These are phyloP conservation scores for Aspergillus tamarii DNA, from an alignment of 2,329 filamentous ascomycete species.

Conservation along the genomic window DNA sequence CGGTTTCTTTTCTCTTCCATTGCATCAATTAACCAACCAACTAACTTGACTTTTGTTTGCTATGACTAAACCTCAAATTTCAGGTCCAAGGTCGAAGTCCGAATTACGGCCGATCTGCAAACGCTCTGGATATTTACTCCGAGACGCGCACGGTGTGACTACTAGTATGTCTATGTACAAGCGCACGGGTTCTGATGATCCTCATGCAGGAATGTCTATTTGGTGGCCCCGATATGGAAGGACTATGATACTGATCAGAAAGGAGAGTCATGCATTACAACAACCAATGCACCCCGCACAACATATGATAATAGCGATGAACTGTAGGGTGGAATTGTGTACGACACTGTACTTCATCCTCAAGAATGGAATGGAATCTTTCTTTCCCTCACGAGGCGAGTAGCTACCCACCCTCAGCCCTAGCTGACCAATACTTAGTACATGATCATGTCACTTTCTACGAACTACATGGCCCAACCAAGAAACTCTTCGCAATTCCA, in stretches of 20 bases:
- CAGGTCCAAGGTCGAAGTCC: not conserved
- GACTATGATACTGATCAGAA: not conserved
- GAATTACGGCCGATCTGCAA: not conserved
- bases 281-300: not conserved
- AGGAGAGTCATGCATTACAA: not conserved
- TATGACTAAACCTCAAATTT: not conserved
- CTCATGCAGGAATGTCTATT: not conserved
- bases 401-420: not conserved
- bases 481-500: not conserved
- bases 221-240: not conserved
- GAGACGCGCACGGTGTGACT: not conserved
- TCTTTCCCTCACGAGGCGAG: not conserved
- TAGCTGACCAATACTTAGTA: not conserved
- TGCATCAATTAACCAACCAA: not conserved
- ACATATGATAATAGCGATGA: not conserved
- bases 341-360: not conserved
- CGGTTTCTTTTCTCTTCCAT: not conserved
- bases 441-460: not conserved
- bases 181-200: not conserved
- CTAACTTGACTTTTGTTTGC: not conserved
- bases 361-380: not conserved
- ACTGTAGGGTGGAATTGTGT: not conserved
- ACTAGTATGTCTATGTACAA: not conserved
- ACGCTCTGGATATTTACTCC: not conserved
- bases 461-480: not conserved